Evolutionary conservation across 768 basidiomycete genomes (phyloP), one percentile per base, ranked within the genome.

Genomic region (Flagelloscypha sp.): DNA sequence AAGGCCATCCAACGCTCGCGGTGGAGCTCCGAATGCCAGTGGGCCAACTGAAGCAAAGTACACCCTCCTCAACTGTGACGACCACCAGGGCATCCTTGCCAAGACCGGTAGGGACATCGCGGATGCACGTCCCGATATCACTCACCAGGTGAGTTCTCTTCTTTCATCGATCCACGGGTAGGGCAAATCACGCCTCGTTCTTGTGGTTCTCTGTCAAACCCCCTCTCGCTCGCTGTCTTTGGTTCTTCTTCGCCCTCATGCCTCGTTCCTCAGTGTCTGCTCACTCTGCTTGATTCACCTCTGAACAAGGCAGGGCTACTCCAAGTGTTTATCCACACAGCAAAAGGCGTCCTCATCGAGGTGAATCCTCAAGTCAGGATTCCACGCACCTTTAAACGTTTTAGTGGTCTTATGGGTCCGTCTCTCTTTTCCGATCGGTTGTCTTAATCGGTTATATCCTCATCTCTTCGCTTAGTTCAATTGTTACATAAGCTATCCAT

Each of bases 91-190:
- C 37, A 95, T 99, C 47, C 68, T 99, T 43, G 94, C 95, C 4
- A 98, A 95, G 61, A 95, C 90, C 0, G 90, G 92, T 11, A 74
- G 94, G 54, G 95, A 99, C 61, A 98, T 98, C 42, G 95, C 95
- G 11, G 93, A 98, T 61, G 95, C 95, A n/a, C 68, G 95, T 45
- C 95, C 95, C 2, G 95, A 98, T 61, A 98, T 98, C 51, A 98
- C 95, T 0, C 95, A 99, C 56, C 95, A 97, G 76, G 92, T 89
- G 40, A 33, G 72, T 55, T 18, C 33, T 21, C 30, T 20, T 36
- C 11, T 19, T n/a, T 37, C 25, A 6, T 15, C n/a, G n/a, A n/a
- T n/a, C n/a, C n/a, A n/a, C n/a, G n/a, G n/a, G n/a, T n/a, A n/a
- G n/a, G n/a, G n/a, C n/a, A n/a, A n/a, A n/a, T n/a, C n/a, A n/a